phyloP scores from a whole-genome alignment of 2,329 filamentous ascomycete genomes.

The Trichoderma endophyticum region DNA sequence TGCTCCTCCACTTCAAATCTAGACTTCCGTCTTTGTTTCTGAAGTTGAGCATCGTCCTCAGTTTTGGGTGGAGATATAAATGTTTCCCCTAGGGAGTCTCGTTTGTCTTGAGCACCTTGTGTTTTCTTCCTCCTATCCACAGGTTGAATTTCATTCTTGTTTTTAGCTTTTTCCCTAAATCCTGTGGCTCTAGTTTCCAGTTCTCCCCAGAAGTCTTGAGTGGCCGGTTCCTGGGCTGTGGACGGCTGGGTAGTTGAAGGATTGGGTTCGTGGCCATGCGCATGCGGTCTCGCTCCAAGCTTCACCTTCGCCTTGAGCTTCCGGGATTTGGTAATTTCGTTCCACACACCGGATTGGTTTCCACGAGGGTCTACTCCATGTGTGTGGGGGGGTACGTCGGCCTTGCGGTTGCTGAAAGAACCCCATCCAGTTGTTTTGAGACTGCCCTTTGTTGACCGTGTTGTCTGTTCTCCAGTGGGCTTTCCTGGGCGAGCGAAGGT shows the following conservation, averaged over 20 bases:
- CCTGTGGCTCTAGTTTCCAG: conserved; percentile 24
- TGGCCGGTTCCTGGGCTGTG: neutral
- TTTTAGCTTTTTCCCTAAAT: conserved; percentile 19
- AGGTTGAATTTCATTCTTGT: neutral
- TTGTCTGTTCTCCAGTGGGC: neutral
- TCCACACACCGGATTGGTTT: conserved; percentile 21
- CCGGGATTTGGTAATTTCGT: conserved; percentile 21
- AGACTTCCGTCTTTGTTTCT: conserved; percentile 28
- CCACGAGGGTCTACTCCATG: conserved; percentile 17
- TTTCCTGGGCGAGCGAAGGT: neutral
- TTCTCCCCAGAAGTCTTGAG: conserved; percentile 28
- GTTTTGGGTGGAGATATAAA: neutral
- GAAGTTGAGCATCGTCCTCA: conserved; percentile 16
- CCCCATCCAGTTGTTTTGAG: conserved; percentile 23
- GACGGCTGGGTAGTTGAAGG: neutral
- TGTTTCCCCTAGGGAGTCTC: neutral
- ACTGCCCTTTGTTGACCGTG: neutral
- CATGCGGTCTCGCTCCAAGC: conserved; percentile 8
- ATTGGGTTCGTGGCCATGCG: neutral
- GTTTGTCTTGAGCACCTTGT: neutral
- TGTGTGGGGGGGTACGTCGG: conserved; percentile 13
- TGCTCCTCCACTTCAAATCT: conserved; percentile 30
- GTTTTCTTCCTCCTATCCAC: neutral
- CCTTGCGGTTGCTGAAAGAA: conserved; percentile 24
- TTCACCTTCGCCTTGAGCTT: neutral